Conservation (phyloP, 805 yeast species). For the Hanseniaspora taiwanica region DNA sequence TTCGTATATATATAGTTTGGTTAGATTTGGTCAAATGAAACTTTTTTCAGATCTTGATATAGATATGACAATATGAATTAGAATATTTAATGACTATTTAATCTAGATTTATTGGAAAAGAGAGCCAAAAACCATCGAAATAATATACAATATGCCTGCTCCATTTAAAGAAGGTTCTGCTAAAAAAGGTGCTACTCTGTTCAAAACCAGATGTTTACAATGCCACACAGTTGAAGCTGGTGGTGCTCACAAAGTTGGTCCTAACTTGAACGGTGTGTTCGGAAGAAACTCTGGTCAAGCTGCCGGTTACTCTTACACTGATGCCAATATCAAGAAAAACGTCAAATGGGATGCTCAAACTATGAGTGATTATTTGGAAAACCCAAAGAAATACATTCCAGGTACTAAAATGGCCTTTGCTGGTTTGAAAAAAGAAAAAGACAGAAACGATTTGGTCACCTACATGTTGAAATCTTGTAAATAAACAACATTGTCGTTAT, state of each 20-base stretch:
- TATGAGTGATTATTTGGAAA: conserved; percentile 90
- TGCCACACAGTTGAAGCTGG: conserved; percentile 96
- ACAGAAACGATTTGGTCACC: conserved; percentile 91
- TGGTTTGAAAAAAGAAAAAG: conserved; percentile 98
- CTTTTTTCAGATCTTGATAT: too few relatives aligned
- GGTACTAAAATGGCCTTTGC: conserved; percentile 99
- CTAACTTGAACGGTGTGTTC: conserved; percentile 89
- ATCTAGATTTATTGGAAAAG: too few relatives aligned
- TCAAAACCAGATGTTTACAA: conserved; percentile 98
- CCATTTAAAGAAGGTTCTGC: conserved; percentile 42
- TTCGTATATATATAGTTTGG: too few relatives aligned
- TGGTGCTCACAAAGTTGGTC: conserved; percentile 98
- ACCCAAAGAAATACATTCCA: conserved; percentile 99
- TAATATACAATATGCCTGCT: conserved; percentile 3
- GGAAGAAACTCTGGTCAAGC: conserved; percentile 90
- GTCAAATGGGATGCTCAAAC: conserved; percentile 79
- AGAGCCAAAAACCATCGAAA: background rate
- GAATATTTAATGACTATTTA: too few relatives aligned
- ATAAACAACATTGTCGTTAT: conserved; percentile 19
- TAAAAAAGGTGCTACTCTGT: conserved; percentile 93
- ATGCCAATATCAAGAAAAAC: conserved; percentile 95
- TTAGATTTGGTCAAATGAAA: too few relatives aligned
- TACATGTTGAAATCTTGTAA: conserved; percentile 52
- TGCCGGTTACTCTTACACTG: conserved; percentile 90
- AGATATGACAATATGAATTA: too few relatives aligned